Conservation (phyloP, 495 filamentous ascomycete species). For the Hapsidospora chrysogenum region DNA sequence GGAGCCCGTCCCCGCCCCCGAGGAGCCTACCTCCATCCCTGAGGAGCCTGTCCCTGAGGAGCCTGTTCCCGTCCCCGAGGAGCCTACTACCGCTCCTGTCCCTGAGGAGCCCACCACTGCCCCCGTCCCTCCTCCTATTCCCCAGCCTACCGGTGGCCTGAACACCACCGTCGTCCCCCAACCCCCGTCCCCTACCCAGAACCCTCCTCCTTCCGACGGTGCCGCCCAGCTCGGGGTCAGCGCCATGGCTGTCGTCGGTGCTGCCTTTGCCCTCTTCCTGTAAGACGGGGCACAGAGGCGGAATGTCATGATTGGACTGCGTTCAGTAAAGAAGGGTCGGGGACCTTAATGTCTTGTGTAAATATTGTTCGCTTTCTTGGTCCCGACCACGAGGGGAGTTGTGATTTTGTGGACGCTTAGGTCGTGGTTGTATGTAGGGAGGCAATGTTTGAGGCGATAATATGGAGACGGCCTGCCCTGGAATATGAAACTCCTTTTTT, state of each 20-base stretch:
- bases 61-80: neutral
- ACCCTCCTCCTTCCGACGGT: slow-evolving; percentile 7
- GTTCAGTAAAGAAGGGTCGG: no score
- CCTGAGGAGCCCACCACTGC: neutral
- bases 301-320: no score
- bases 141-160: neutral
- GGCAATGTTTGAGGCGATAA: no score
- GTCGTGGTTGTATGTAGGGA: no score
- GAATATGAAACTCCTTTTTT: no score
- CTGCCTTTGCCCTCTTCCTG: slow-evolving; percentile 12
- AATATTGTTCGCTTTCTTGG: no score
- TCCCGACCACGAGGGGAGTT: no score
- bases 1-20: neutral
- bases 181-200: neutral
- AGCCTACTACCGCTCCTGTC: neutral
- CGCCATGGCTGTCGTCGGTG: slow-evolving; percentile 12
- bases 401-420: no score
- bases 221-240: slow-evolving; percentile 14
- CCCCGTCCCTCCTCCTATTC: neutral
- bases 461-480: no score
- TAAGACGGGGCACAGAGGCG: no score
- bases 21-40: neutral
- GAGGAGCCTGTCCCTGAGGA: neutral
- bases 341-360: no score
- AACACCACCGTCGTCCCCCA: slow-evolving; percentile 1